These are phyloP conservation scores for Microbotryomycetes sp. DNA, from an alignment of 1,284 basidiomycete species.

Conservation along the genomic window DNA sequence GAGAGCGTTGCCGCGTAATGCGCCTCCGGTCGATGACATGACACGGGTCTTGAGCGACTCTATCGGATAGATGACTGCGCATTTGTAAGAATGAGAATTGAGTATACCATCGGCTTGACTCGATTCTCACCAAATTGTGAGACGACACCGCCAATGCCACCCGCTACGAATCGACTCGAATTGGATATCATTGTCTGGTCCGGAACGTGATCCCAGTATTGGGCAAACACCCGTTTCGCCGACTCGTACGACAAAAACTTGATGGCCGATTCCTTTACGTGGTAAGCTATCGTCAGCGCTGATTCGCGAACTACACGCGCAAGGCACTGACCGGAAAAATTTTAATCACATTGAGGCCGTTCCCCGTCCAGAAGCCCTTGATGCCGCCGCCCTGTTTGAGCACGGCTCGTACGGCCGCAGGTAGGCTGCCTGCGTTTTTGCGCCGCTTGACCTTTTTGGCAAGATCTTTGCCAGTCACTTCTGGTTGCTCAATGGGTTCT, in stretches of 20 bases:
- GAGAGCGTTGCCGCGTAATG: conserved; percentile 29
- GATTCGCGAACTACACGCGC: background rate
- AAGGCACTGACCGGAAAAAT: conserved; percentile 61
- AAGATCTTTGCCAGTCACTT: conserved; percentile 27
- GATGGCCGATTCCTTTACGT: conserved; percentile 77
- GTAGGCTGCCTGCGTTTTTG: conserved; percentile 48
- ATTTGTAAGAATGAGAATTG: background rate
- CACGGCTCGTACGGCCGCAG: conserved; percentile 65
- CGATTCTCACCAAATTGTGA: conserved; percentile 67
- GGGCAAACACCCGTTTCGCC: conserved; percentile 86
- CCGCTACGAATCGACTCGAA: conserved; percentile 83
- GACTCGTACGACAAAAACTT: conserved; percentile 97
- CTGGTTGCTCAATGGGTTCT: conserved; percentile 10
- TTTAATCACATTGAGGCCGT: conserved; percentile 65
- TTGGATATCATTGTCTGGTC: conserved; percentile 87
- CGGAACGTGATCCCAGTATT: conserved; percentile 82
- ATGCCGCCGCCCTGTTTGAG: conserved; percentile 84
- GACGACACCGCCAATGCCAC: conserved; percentile 88
- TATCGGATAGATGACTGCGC: conserved; percentile 85
- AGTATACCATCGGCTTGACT: background rate
- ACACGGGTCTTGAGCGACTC: conserved; percentile 63
- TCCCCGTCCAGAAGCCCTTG: conserved; percentile 80
- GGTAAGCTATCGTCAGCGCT: background rate
- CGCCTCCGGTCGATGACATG: conserved; percentile 32
- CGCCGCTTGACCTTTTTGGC: conserved; percentile 6